Percentiles rank a stretch among this genome's conserved stretches.
These are phyloP conservation scores for Thermothelomyces thermophilus DNA, from an alignment of 2,329 filamentous ascomycete species.

Conservation along the genomic window DNA sequence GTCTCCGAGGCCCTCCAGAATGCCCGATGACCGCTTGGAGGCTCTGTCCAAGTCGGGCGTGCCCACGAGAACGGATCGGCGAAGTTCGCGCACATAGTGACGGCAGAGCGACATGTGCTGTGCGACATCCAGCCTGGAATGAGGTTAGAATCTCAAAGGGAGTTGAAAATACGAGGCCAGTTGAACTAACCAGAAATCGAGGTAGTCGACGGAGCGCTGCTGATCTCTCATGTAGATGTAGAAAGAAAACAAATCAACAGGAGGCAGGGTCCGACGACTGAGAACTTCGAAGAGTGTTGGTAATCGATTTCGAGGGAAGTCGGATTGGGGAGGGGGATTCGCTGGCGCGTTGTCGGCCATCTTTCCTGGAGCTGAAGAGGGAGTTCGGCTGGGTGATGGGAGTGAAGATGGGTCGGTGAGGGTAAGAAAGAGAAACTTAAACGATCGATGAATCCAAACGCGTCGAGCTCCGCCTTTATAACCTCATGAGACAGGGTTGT, in stretches of 20 bases:
- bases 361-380: constrained; percentile 15
- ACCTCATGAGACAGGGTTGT: background rate
- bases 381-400: background rate
- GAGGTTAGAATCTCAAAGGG: constrained; percentile 10
- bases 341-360: constrained; percentile 34
- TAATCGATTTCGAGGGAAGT: constrained; percentile 69
- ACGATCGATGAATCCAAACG: constrained; percentile 6
- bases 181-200: constrained; percentile 79
- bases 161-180: constrained; percentile 30
- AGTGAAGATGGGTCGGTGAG: background rate
- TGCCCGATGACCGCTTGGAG: constrained; percentile 78
- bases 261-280: constrained; percentile 86
- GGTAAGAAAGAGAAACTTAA: background rate
- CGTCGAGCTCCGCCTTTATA: background rate
- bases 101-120: constrained; percentile 98
- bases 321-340: constrained; percentile 50
- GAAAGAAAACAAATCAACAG: constrained; percentile 95
- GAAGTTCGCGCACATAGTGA: constrained; percentile 92
- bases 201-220: constrained; percentile 93
- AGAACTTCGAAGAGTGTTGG: constrained; percentile 95
- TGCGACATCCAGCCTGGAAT: constrained; percentile 89
- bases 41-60: constrained; percentile 84
- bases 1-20: constrained; percentile 68
- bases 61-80: constrained; percentile 84
- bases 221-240: constrained; percentile 99